Evolutionary conservation across 805 yeast genomes (phyloP), one percentile per base, ranked within the genome.

Genomic region (Kluyveromyces aestuarii): DNA sequence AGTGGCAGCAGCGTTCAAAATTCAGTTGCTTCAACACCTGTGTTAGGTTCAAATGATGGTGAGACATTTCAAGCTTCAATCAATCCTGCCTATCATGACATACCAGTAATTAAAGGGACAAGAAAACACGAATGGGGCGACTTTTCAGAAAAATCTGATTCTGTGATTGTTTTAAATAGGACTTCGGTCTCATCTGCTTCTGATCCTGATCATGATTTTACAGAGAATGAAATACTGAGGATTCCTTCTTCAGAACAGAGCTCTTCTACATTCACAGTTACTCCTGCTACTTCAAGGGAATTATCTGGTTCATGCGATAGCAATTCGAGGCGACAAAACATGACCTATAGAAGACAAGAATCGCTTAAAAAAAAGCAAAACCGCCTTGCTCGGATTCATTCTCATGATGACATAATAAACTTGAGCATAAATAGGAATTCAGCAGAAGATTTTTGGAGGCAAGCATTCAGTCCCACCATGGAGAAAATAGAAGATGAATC

Each of bases 61-160:
- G 45, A 43, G 2, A 21, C 39, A 13, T 43, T 43, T 38, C 11
- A 21, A 2, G 8, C 27, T 11, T n/a, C 14, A 7, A 2, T 13
- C 2, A 19, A 17, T 18, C 14, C 14, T 25, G 36, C 21, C 2
- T 30, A 30, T 30, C 21, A 43, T 33, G 11, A 17, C 8, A 21
- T 33, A 35, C 69, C 72, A 1, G 60, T 70, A 0, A 75, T 75
- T 8, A 66, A 64, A 35, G 80, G 80, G 8, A 75, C 79, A 13
- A 60, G 76, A 33, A 71, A 73, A 11, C 79, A 75, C 53, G 74
- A 73, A 40, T 75, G 80, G 80, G 78, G 77, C 0, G 58, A 53
- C 10, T 50, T 39, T n/a, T 37, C 52, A 13, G 55, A 56, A 27
- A 42, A 41, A 16, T 53, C 54, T 1, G 57, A 55, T 17, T 55